Evolutionary conservation across 169 alveolate genomes (phyloP).

Genomic region (Plasmodium vinckei): DNA sequence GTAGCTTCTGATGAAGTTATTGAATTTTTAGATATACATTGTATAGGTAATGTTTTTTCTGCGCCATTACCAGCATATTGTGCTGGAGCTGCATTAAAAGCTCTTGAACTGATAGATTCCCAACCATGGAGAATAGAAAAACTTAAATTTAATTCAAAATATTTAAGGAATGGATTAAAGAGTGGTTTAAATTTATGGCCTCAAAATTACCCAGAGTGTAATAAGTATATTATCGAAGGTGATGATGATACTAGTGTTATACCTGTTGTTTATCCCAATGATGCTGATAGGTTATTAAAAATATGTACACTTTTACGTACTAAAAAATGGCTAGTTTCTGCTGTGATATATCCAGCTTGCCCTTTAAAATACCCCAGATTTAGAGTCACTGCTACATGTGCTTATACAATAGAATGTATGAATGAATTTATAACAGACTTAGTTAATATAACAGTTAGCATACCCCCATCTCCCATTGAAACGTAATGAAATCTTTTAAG

Average conservation of each 20-base stretch:
- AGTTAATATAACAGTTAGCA: constrained; percentile 78
- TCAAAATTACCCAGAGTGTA: constrained; percentile 81
- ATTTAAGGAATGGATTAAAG: constrained; percentile 78
- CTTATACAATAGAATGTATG: constrained; percentile 79
- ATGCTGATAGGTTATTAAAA: constrained; percentile 80
- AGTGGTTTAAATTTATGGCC: constrained; percentile 86
- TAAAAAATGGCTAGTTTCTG: constrained; percentile 80
- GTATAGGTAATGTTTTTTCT: constrained; percentile 86
- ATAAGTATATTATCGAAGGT: constrained; percentile 82
- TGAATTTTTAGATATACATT: constrained; percentile 85
- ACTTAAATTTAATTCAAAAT: constrained; percentile 78
- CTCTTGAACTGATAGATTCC: constrained; percentile 81
- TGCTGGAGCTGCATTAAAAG: constrained; percentile 86
- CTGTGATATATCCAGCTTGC: constrained; percentile 86
- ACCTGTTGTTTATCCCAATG: constrained; percentile 85
- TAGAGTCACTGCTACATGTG: constrained; percentile 85
- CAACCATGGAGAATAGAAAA: constrained; percentile 81
- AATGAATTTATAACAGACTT: constrained; percentile 81
- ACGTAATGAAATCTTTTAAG: background rate
- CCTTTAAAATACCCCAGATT: constrained; percentile 82
- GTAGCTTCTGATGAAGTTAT: constrained; percentile 80
- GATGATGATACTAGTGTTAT: constrained; percentile 83
- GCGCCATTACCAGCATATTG: constrained; percentile 87
- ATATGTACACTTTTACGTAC: constrained; percentile 72
- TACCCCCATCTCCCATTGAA: constrained; percentile 77